A percentile compares a stretch with the other conserved stretches of the same genome.
These are phyloP conservation scores for Farysia itapuensis DNA, from an alignment of 1,284 basidiomycete species.

Conservation along the genomic window DNA sequence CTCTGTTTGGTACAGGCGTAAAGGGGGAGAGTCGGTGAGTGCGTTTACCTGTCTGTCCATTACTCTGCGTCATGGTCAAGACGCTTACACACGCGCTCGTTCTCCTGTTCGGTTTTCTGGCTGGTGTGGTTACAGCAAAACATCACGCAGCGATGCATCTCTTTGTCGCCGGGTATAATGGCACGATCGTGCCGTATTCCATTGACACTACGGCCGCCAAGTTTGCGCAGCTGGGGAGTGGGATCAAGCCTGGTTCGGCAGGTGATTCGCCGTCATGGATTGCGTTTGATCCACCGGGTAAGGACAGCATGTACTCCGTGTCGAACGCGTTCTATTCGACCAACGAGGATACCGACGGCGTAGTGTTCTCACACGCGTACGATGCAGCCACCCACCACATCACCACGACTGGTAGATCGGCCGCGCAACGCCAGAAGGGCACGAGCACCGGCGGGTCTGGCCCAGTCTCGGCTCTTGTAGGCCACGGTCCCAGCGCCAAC, in stretches of 20 bases:
- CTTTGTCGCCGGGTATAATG: constrained; percentile 22
- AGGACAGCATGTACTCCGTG: constrained; percentile 1
- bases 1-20: too few species aligned
- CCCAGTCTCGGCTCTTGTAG: constrained; percentile 17
- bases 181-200: constrained; percentile 20
- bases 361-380: constrained; percentile 19
- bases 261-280: constrained; percentile 21
- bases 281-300: constrained; percentile 1
- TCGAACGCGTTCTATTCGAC: constrained; percentile 10
- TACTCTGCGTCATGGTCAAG: too few species aligned
- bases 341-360: constrained; percentile 12
- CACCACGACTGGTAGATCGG: constrained; percentile 6
- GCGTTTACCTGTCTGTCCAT: too few species aligned
- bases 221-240: constrained; percentile 1
- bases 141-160: too few species aligned
- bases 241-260: constrained; percentile 8
- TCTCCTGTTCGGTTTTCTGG: too few species aligned
- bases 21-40: too few species aligned
- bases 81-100: too few species aligned
- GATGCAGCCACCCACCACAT: constrained; percentile 1
- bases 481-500: constrained; percentile 6
- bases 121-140: too few species aligned
- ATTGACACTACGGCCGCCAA: neutral
- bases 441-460: constrained; percentile 15
- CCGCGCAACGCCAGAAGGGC: constrained; percentile 3